Evolutionary conservation across 306 rosid species (phyloP), one percentile per base, ranked within the genome.

Genomic region (Ceratonia siliqua): DNA sequence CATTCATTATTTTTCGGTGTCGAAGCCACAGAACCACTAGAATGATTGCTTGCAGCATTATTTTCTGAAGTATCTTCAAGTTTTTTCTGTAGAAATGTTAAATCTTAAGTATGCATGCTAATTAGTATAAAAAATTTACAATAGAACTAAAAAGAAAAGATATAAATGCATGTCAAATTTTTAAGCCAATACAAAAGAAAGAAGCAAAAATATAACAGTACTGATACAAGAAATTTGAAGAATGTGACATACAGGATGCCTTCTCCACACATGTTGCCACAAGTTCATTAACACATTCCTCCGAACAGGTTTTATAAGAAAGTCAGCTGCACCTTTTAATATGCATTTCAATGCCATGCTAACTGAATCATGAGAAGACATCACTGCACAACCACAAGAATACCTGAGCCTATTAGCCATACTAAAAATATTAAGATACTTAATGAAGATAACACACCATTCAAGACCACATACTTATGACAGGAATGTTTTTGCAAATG

Each of bases 251-350:
- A 92, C 97, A 33, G 77, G 68, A 15, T 79, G 90, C 85, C 86
- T 82, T 85, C 97, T 88, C 97, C 96, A 89, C 3, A 88, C 90
- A 77, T 92, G 96, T 73, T 83, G 97, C 97, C 97, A 92, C 57
- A 92, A 71, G 81, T 88, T 92, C 56, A 57, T 74, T 36, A 92
- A 79, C 80, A 88, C 97, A 78, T 92, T 92, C 76, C 69, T 86
- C 79, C 97, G 79, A 59, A 92, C 79, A 64, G 96, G 97, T 81
- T 92, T 92, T 75, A 92, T 83, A 52, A 92, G 85, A 86, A 86
- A 92, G 79, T 89, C 97, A 8, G 83, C 84, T 5, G 97, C 96
- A 71, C 97, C 97, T 80, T 80, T 89, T 5, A 80, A 52, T 91
- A 89, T 88, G 79, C 89, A 92, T 53, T 92, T 88, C 81, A 89